Conservation (phyloP, 2,329 filamentous ascomycete species). For the Oidium heveae region DNA sequence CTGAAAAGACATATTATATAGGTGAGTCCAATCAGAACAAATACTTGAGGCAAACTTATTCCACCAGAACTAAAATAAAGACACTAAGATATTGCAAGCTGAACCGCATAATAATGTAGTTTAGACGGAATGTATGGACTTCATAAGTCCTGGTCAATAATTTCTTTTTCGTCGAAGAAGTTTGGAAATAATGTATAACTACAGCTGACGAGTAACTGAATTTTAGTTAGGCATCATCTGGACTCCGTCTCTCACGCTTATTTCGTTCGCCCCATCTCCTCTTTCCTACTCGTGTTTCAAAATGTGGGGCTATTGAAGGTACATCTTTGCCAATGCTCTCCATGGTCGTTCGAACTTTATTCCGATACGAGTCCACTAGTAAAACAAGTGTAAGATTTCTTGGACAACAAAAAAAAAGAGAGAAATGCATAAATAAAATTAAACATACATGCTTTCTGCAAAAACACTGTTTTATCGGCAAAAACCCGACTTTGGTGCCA, state of each 20-base stretch:
- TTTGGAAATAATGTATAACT: too few species aligned
- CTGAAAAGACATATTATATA: too few species aligned
- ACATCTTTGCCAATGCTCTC: slow-evolving; percentile 55
- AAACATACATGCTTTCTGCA: slow-evolving; percentile 76
- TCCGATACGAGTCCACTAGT: slow-evolving; percentile 77
- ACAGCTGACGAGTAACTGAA: too few species aligned
- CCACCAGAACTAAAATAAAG: too few species aligned
- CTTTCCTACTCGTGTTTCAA: slow-evolving; percentile 74
- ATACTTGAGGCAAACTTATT: too few species aligned
- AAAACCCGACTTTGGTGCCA: slow-evolving; percentile 92
- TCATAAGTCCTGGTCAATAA: too few species aligned
- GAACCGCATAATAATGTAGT: too few species aligned
- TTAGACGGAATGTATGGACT: too few species aligned
- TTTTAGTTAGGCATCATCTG: not conserved
- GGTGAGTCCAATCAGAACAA: too few species aligned
- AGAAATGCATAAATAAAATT: not conserved
- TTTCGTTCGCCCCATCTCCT: slow-evolving; percentile 41
- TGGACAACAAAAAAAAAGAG: not conserved
- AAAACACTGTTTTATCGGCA: slow-evolving; percentile 59
- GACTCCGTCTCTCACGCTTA: slow-evolving; percentile 13
- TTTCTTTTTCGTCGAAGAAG: too few species aligned
- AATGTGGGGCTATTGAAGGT: slow-evolving; percentile 51
- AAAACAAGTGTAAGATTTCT: not conserved
- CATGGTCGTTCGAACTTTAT: slow-evolving; percentile 68
- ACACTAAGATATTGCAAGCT: too few species aligned